Evolutionary conservation across 371 early-diverging fungal genomes (phyloP).

Genomic region (Syncephalastrum monosporum): DNA sequence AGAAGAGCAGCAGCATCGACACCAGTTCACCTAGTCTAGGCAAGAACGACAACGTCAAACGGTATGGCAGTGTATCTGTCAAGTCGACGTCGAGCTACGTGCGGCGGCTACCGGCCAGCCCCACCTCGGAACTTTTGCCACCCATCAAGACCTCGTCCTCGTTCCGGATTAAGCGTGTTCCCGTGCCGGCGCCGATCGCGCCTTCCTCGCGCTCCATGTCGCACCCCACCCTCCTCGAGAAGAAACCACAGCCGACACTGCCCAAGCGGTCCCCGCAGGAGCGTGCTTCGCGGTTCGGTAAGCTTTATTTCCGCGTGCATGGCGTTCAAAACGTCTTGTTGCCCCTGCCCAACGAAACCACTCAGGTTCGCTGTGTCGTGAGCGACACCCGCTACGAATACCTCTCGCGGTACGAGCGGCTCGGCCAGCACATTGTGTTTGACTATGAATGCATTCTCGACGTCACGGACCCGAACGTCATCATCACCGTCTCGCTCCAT

Average conservation of each 20-base stretch:
- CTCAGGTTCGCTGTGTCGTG: constrained; percentile 46
- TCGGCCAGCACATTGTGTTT: constrained; percentile 22
- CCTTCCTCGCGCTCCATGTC: too few relatives aligned
- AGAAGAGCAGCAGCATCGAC: too few relatives aligned
- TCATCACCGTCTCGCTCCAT: constrained; percentile 41
- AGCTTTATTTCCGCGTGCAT: constrained; percentile 41
- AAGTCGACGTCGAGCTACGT: constrained; percentile 18
- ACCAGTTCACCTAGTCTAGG: too few relatives aligned
- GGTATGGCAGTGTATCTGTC: constrained; percentile 23
- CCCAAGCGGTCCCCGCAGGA: constrained; percentile 2
- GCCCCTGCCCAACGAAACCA: constrained; percentile 42
- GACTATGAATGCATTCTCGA: constrained; percentile 47
- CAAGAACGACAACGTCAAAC: background rate
- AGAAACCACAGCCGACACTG: background rate
- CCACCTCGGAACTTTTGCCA: too few relatives aligned
- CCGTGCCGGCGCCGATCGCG: background rate
- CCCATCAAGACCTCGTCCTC: background rate
- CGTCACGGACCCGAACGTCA: constrained; percentile 31
- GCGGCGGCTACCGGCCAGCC: constrained; percentile 6
- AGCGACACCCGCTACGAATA: constrained; percentile 51
- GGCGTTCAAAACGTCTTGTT: constrained; percentile 35
- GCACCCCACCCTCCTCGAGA: background rate
- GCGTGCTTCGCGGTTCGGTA: constrained; percentile 19
- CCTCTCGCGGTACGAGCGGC: constrained; percentile 42
- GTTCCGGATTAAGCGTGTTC: constrained; percentile 11